Base-by-base conservation (phyloP, 208 protist species). In the Leishmania aethiopica region DNA sequence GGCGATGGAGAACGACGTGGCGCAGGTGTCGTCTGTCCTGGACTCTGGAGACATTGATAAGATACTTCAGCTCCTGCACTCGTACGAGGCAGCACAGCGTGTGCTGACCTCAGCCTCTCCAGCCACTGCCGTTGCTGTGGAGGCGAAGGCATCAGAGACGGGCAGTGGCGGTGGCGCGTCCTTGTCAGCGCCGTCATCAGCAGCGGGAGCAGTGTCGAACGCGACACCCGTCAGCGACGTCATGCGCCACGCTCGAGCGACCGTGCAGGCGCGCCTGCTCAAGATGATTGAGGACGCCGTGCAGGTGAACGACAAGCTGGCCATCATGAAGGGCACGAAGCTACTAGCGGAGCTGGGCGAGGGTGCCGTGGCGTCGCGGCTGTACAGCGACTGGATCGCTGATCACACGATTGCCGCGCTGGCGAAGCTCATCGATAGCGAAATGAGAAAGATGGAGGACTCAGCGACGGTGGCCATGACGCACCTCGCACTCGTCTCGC, bases 401-500 rank as follows among this genome's bases (percentile, higher is more conserved):
- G 86, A 93, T 37, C 86, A 94, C 79, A 96, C 92, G 6, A 89
- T 94, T 57, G 77, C 73, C 72, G 73, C 86, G 4, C 75, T 96
- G 35, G 86, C 91, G 64, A 90, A 88, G 72, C 87, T 94, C 45
- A 93, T 97, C 25, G 86, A 92, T 35, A 69, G 80, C 10, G 92
- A 97, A 80, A 90, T 97, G 77, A 73, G 82, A 22, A 94, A 94
- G 80, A 96, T 95, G 90, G 88, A 91, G 49, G 87, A 92, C 77
- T 91, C 94, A 2, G 81, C 82, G 22, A 86, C 86, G 78, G 88
- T 87, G 32, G 91, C 88, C 59, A 89, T 93, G 88, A 95, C 86
- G 60, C 93, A 97, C 82, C 84, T 97, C 37, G 89, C 88, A 17
- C 80, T 97, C 35, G 92, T 96, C 40, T 97, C 94, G 67, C 91